Percentiles rank a stretch among this genome's conserved stretches.
Evolutionary conservation across 768 basidiomycete genomes (phyloP).

Genomic region (Clavaria fumosa): DNA sequence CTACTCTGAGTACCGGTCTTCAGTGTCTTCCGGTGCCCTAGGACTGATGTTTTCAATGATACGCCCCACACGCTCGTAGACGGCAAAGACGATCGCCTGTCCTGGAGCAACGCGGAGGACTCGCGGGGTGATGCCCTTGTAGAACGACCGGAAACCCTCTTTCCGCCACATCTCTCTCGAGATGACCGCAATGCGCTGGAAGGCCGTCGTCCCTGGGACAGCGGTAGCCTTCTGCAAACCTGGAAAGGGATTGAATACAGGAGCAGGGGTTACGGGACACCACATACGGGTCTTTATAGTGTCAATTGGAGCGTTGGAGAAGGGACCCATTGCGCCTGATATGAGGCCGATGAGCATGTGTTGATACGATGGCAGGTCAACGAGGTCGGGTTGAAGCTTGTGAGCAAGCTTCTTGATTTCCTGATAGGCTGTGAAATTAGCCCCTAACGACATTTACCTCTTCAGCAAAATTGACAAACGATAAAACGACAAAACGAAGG

Average conservation of each 20-base stretch:
- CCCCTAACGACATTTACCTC: conserved; percentile 30
- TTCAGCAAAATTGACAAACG: not conserved
- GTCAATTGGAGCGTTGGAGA: conserved; percentile 93
- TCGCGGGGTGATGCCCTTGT: conserved; percentile 96
- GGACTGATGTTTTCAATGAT: conserved; percentile 56
- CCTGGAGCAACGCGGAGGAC: conserved; percentile 95
- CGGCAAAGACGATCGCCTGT: conserved; percentile 93
- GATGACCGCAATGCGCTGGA: conserved; percentile 66
- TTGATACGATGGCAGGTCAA: conserved; percentile 83
- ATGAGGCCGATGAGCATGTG: conserved; percentile 91
- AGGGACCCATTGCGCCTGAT: conserved; percentile 96
- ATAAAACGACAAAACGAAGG: conserved; percentile 1
- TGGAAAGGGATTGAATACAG: conserved; percentile 15
- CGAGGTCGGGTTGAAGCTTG: conserved; percentile 58
- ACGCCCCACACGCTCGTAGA: conserved; percentile 79
- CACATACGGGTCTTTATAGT: conserved; percentile 85
- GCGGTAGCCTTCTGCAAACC: conserved; percentile 79
- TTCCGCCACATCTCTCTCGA: conserved; percentile 85
- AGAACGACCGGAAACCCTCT: conserved; percentile 84
- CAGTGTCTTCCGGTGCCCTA: conserved; percentile 34
- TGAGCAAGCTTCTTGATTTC: conserved; percentile 83
- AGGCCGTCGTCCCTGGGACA: conserved; percentile 55
- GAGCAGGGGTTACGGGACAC: not conserved
- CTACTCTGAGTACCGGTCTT: conserved; percentile 55
- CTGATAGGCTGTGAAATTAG: conserved; percentile 97